Conservation (phyloP, 2,329 filamentous ascomycete species). For the Colletotrichum camelliae region DNA sequence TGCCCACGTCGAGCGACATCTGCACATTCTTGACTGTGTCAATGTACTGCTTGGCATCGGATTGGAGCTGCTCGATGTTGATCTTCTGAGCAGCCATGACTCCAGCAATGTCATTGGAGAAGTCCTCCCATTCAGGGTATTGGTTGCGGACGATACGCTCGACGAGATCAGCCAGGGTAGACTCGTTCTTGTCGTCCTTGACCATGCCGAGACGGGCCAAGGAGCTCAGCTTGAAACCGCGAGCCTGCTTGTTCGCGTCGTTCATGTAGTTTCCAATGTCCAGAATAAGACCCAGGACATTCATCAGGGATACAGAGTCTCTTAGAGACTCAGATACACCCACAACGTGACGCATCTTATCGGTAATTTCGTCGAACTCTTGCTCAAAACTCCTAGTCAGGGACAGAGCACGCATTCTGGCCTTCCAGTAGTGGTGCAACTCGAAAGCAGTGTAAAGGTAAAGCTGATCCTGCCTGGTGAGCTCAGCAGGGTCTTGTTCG, state of each 20-base stretch:
- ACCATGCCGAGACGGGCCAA: slow-evolving; percentile 94
- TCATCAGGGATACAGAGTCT: slow-evolving; percentile 93
- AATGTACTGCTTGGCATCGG: slow-evolving; percentile 90
- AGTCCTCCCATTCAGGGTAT: slow-evolving; percentile 94
- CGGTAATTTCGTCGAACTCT: slow-evolving; percentile 91
- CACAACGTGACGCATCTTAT: slow-evolving; percentile 86
- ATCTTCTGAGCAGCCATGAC: slow-evolving; percentile 85
- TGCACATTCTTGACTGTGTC: slow-evolving; percentile 95
- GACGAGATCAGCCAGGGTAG: slow-evolving; percentile 92
- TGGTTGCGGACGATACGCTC: slow-evolving; percentile 96
- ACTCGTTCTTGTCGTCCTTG: slow-evolving; percentile 99
- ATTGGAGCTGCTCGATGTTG: slow-evolving; percentile 89
- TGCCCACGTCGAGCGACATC: slow-evolving; percentile 88
- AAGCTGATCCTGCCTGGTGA: slow-evolving; percentile 94
- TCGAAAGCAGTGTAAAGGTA: slow-evolving; percentile 94
- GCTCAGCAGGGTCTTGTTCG: slow-evolving; percentile 85
- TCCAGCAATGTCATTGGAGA: slow-evolving; percentile 81
- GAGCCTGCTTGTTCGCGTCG: slow-evolving; percentile 97
- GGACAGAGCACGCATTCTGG: slow-evolving; percentile 88
- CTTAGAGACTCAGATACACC: slow-evolving; percentile 86
- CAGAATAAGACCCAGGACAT: slow-evolving; percentile 91
- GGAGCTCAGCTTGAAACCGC: slow-evolving; percentile 96
- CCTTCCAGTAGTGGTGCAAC: slow-evolving; percentile 98
- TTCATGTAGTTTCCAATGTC: slow-evolving; percentile 99
- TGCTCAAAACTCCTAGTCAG: slow-evolving; percentile 83